Conservation (phyloP, 2,329 filamentous ascomycete genomes). For the Paracoccidioides lutzii region DNA sequence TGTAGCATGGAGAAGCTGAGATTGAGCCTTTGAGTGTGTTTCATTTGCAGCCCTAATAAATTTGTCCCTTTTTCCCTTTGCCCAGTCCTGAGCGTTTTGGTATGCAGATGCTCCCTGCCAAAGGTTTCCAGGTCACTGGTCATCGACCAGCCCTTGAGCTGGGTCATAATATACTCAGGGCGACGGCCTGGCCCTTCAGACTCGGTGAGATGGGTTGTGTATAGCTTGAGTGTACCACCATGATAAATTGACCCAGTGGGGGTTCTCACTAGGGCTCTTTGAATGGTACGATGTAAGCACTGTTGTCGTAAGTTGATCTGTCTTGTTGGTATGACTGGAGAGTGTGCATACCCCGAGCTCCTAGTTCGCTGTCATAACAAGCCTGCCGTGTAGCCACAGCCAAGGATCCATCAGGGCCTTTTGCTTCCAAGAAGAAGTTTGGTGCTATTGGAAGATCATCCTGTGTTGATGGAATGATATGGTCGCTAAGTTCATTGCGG, state of each 20-base stretch:
- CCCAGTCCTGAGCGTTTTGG: conserved; percentile 29
- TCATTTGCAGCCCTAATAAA: conserved; percentile 9
- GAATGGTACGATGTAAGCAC: too few relatives aligned
- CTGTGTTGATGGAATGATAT: too few relatives aligned
- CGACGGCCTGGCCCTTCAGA: too few relatives aligned
- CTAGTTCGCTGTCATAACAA: conserved; percentile 27
- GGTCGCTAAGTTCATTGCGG: conserved; percentile 19
- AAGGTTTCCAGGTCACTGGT: too few relatives aligned
- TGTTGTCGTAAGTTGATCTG: conserved; percentile 26
- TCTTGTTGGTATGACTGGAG: conserved; percentile 26
- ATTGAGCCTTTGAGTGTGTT: neutral
- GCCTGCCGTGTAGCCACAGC: too few relatives aligned
- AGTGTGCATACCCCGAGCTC: conserved; percentile 26
- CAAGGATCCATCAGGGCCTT: too few relatives aligned
- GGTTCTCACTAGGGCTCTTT: too few relatives aligned
- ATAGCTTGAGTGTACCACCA: conserved; percentile 7
- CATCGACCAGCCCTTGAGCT: too few relatives aligned
- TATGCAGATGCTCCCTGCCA: too few relatives aligned
- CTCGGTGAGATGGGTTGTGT: conserved; percentile 4
- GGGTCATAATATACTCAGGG: conserved; percentile 8
- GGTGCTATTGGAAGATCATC: too few relatives aligned
- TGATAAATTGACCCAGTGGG: too few relatives aligned
- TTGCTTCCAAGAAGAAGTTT: too few relatives aligned
- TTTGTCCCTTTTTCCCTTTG: conserved; percentile 24
- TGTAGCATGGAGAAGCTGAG: neutral